Evolutionary conservation across 345 rosid species (phyloP).

Genomic region (Bruguiera parviflora): DNA sequence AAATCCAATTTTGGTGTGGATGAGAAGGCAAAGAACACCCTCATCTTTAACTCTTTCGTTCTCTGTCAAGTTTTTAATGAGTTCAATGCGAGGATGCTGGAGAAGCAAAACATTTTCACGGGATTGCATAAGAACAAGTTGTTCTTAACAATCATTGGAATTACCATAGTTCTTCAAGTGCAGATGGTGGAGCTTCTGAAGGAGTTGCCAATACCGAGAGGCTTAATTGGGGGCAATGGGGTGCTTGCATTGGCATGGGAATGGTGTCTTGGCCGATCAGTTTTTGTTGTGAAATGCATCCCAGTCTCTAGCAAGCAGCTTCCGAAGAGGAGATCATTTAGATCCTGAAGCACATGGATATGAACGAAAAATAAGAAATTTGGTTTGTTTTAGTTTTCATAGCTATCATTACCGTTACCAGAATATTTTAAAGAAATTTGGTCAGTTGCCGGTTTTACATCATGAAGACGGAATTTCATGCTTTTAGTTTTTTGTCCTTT

Average conservation of each 20-base stretch:
- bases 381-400: too few species aligned
- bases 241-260: conserved; percentile 20
- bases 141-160: conserved; percentile 51
- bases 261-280: conserved; percentile 20
- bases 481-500: too few species aligned
- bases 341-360: neutral
- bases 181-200: conserved; percentile 72
- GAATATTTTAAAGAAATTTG: too few species aligned
- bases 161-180: conserved; percentile 73
- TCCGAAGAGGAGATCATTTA: conserved; percentile 4
- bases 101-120: conserved; percentile 63
- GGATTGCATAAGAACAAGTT: conserved; percentile 69
- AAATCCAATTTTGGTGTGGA: conserved; percentile 49
- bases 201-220: conserved; percentile 21
- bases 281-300: conserved; percentile 17
- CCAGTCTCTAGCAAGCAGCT: conserved; percentile 11
- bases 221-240: conserved; percentile 24
- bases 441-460: too few species aligned
- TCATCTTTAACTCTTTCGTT: conserved; percentile 86
- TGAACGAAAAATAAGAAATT: too few species aligned
- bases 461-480: too few species aligned
- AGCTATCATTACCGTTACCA: too few species aligned
- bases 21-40: conserved; percentile 53
- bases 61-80: conserved; percentile 89
- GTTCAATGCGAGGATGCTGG: conserved; percentile 73